Evolutionary conservation across 2,329 filamentous ascomycete genomes (phyloP), one percentile per base, ranked within the genome.

Genomic region (Colletotrichum sp.): DNA sequence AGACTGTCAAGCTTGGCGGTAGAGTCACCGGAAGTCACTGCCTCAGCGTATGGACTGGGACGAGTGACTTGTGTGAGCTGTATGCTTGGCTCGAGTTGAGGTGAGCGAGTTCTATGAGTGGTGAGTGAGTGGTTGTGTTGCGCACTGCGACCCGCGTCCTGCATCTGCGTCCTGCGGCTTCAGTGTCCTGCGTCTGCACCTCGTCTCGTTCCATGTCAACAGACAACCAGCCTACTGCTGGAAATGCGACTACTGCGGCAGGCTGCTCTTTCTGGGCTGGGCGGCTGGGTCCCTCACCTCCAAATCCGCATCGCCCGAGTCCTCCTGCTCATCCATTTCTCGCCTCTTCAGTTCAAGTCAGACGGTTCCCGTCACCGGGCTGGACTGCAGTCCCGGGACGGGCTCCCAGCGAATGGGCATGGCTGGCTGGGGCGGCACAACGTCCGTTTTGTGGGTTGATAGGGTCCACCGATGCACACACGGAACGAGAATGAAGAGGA

Each of bases 1-100:
- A 49, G 59, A 30, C 21, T 32, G 3, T 68, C n/a, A 49, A 76
- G 30, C 62, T 72, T 72, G 72, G 71, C 66, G 72, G 72, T 64
- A 49, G 60, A 68, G 69, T 26, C 18, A 44, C 69, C 32, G 6
- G 44, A 49, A 68, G 44, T 49, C 30, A 44, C 55, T n/a, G 16
- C 36, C 10, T 34, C 44, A n/a, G 16, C 24, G 52, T 26, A 15
- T 7, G 49, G 30, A 16, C 16, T 24, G 16, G 21, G 52, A 28
- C 44, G 66, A 60, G 66, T 44, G 62, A 64, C 62, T 64, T 39
- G 39, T 21, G 44, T 64, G 62, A 39, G 62, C 24, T 26, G 62
- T 64, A 21, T 62, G 26, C 63, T 66, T 66, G 36, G 63, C 24
- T 28, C 28, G 18, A 62, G 16, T 62, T 62, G 28, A 30, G 59